A percentile compares a stretch with the other conserved stretches of the same genome.
These are phyloP conservation scores for Solanum pimpinellifolium DNA, from an alignment of 257 asterid genomes.

Conservation along the genomic window DNA sequence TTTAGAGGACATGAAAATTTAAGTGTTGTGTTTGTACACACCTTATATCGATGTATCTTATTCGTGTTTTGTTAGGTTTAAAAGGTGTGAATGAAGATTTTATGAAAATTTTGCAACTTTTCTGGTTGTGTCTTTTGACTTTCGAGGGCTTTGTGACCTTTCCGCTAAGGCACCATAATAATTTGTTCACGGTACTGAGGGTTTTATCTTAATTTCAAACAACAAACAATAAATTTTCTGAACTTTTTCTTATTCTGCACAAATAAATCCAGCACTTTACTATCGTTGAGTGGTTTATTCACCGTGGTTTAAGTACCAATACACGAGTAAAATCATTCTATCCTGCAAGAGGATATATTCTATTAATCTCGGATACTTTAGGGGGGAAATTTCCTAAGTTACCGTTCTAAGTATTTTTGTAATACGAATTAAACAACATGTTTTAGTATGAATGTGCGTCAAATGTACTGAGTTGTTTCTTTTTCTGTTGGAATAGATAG, in stretches of 20 bases:
- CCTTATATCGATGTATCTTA: neutral
- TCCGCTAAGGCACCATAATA: too few relatives aligned
- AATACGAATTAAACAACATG: neutral
- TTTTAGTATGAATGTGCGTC: neutral
- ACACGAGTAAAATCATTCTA: too few relatives aligned
- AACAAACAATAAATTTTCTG: too few relatives aligned
- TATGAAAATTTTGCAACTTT: neutral
- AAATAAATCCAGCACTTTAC: too few relatives aligned
- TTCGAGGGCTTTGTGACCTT: neutral
- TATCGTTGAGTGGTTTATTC: too few relatives aligned
- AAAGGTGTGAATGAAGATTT: neutral
- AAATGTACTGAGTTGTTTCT: neutral
- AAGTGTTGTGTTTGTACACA: neutral
- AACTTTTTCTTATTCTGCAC: too few relatives aligned
- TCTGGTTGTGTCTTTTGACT: neutral
- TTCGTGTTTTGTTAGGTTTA: neutral
- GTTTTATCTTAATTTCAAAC: too few relatives aligned
- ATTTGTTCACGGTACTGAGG: too few relatives aligned
- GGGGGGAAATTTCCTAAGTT: neutral
- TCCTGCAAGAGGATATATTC: too few relatives aligned
- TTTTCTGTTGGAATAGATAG: conserved; percentile 12
- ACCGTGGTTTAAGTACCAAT: too few relatives aligned
- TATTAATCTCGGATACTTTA: too few relatives aligned
- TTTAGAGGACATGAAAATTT: neutral
- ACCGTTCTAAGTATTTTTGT: too few relatives aligned